Conservation (phyloP, 2,329 filamentous ascomycete species). For the Phialophora macrospora region DNA sequence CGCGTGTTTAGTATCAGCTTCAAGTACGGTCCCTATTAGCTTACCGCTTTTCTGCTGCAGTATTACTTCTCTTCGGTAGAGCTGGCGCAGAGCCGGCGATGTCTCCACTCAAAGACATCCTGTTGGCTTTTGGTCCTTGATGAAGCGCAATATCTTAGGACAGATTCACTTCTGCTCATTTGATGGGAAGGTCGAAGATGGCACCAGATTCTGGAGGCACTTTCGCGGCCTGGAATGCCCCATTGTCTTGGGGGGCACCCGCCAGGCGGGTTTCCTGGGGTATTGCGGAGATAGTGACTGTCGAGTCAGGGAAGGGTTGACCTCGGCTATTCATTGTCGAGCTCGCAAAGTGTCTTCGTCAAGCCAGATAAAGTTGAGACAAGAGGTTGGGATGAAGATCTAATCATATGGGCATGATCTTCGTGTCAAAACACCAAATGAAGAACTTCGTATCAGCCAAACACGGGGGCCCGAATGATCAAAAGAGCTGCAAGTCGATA, state of each 20-base stretch:
- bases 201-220: background rate
- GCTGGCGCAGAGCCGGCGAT: background rate
- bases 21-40: background rate
- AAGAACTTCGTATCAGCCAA: background rate
- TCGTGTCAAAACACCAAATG: background rate
- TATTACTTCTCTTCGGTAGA: slow-evolving; percentile 6
- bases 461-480: background rate
- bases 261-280: background rate
- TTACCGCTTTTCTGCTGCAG: slow-evolving; percentile 24
- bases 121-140: background rate
- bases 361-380: background rate
- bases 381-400: background rate
- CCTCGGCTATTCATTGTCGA: background rate
- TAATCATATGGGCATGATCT: background rate
- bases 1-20: background rate
- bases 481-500: background rate
- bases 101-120: background rate
- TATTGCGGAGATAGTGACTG: background rate
- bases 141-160: background rate
- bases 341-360: background rate
- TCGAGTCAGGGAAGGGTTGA: background rate
- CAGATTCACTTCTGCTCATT: background rate
- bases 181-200: background rate
- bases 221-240: background rate
- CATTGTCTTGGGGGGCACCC: background rate